Percentiles rank a stretch among this genome's conserved stretches.
phyloP scores from a whole-genome alignment of 768 basidiomycete genomes.

The Multifurca ochricompacta region DNA sequence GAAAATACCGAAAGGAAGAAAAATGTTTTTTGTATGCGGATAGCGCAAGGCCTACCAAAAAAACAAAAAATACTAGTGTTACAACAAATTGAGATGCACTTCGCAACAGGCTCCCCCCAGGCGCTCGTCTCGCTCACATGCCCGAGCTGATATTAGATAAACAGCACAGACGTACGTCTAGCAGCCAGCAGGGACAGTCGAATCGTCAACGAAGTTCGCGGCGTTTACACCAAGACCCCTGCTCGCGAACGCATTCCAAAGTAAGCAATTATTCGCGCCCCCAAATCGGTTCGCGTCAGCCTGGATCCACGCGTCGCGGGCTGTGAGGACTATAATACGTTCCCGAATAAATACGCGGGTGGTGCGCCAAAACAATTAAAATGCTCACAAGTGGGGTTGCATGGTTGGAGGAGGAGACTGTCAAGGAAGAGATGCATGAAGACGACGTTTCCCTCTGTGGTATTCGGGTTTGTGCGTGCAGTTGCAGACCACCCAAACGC shows the following conservation, averaged over 20 bases:
- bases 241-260: slow-evolving; percentile 43
- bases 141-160: no score
- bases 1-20: no score
- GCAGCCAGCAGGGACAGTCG: slow-evolving; percentile 27
- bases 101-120: no score
- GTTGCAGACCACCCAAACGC: slow-evolving; percentile 26
- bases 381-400: slow-evolving; percentile 41
- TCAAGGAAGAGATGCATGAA: slow-evolving; percentile 47
- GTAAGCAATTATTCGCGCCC: slow-evolving; percentile 38
- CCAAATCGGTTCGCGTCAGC: slow-evolving; percentile 42
- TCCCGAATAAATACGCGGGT: no score
- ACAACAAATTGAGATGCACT: no score
- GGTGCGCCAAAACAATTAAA: no score
- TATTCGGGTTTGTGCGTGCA: slow-evolving; percentile 35
- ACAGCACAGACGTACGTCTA: neutral
- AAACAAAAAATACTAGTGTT: no score
- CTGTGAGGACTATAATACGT: slow-evolving; percentile 32
- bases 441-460: slow-evolving; percentile 41
- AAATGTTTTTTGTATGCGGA: no score
- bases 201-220: slow-evolving; percentile 28
- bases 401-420: slow-evolving; percentile 40
- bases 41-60: no score
- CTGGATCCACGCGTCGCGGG: slow-evolving; percentile 45
- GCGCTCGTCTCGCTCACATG: no score
- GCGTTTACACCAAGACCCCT: slow-evolving; percentile 41